Conservation (phyloP, 176 grass and related monocot genomes). For the Pharus latifolius region DNA sequence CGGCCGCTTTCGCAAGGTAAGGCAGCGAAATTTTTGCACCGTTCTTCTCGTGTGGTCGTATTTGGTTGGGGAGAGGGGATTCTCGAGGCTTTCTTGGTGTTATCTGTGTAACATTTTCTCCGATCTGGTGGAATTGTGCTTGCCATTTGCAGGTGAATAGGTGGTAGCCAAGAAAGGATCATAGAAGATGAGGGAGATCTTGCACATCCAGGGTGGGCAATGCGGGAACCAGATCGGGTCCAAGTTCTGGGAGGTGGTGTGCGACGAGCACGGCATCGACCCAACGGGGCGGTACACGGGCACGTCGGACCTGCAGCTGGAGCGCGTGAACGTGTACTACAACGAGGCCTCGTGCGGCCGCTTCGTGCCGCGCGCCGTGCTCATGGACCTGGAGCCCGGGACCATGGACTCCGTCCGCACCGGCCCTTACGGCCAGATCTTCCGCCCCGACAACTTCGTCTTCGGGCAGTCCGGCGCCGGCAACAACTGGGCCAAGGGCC, state of each 20-base stretch:
- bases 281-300: constrained; percentile 52
- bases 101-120: too few species aligned
- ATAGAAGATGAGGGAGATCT: constrained; percentile 83
- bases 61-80: too few species aligned
- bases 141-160: background rate
- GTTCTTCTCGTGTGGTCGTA: too few species aligned
- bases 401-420: constrained; percentile 78
- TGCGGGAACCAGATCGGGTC: constrained; percentile 83
- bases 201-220: constrained; percentile 78
- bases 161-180: background rate
- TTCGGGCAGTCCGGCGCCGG: constrained; percentile 85
- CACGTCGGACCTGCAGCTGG: constrained; percentile 53
- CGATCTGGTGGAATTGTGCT: too few species aligned
- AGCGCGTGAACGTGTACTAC: constrained; percentile 90
- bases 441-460: constrained; percentile 84
- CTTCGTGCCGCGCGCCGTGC: constrained; percentile 72
- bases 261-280: constrained; percentile 84
- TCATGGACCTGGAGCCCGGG: constrained; percentile 85
- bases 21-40: too few species aligned
- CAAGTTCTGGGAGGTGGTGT: constrained; percentile 94
- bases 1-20: constrained; percentile 8
- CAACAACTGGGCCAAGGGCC: constrained; percentile 97
- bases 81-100: too few species aligned
- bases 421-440: constrained; percentile 64
- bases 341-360: constrained; percentile 72